Evolutionary conservation across 1,284 basidiomycete species (phyloP).

Genomic region (Cerioporus squamosus): DNA sequence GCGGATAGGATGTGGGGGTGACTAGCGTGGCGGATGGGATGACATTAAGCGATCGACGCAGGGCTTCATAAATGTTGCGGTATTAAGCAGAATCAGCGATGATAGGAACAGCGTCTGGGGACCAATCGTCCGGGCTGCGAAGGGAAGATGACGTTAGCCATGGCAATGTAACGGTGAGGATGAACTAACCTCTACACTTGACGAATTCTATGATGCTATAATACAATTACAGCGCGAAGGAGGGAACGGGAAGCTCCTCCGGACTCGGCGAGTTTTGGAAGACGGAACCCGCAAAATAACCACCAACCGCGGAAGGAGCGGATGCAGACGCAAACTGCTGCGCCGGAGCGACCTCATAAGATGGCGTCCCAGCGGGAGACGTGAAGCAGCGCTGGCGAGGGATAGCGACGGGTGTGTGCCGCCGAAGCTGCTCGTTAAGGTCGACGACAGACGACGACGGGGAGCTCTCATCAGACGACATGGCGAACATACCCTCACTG

Average conservation of each 20-base stretch:
- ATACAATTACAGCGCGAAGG: constrained; percentile 51
- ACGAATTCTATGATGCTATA: constrained; percentile 35
- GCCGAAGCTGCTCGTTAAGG: constrained; percentile 34
- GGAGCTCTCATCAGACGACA: constrained; percentile 71
- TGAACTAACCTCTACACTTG: constrained; percentile 46
- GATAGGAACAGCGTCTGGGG: constrained; percentile 33
- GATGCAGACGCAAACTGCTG: constrained; percentile 23
- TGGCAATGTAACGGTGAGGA: neutral
- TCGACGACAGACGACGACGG: constrained; percentile 43
- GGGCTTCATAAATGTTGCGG: constrained; percentile 26
- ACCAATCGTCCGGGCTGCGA: constrained; percentile 38
- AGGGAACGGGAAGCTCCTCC: constrained; percentile 72
- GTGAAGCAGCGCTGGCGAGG: constrained; percentile 28
- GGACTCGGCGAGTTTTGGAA: constrained; percentile 84
- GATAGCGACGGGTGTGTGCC: constrained; percentile 28
- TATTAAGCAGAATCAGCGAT: constrained; percentile 29
- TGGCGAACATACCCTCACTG: constrained; percentile 68
- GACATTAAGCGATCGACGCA: constrained; percentile 38
- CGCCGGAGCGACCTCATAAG: constrained; percentile 32
- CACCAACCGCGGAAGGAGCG: constrained; percentile 33
- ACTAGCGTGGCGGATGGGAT: constrained; percentile 30
- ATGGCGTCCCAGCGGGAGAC: constrained; percentile 33
- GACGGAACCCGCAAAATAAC: constrained; percentile 73
- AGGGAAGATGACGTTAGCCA: constrained; percentile 10
- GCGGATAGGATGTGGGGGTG: constrained; percentile 10